Conservation (phyloP, 1,139 yeast genomes). For the Kluyveromyces marxianus region DNA sequence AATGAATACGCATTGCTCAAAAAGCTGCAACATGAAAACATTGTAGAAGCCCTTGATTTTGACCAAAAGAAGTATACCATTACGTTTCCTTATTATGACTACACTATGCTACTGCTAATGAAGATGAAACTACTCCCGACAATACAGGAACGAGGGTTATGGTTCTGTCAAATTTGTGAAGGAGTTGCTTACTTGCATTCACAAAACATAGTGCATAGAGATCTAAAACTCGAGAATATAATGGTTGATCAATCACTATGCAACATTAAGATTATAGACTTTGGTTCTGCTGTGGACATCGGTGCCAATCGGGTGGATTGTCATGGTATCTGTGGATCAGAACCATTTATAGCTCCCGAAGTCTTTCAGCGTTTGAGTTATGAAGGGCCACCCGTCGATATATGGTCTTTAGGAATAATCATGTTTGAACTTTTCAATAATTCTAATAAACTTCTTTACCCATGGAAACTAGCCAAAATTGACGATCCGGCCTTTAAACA, state of each 20-base stretch:
- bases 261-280: slow-evolving; percentile 9
- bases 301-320: slow-evolving; percentile 3
- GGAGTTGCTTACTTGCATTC: slow-evolving; percentile 8
- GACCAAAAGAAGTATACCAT: slow-evolving; percentile 2
- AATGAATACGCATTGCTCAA: slow-evolving; percentile 5
- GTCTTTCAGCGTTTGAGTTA: slow-evolving; percentile 5
- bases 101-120: slow-evolving; percentile 4
- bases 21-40: not conserved
- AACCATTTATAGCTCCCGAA: slow-evolving; percentile 11
- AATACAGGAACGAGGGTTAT: slow-evolving; percentile 7
- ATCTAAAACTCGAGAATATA: slow-evolving; percentile 9
- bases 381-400: slow-evolving; percentile 8
- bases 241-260: slow-evolving; percentile 8
- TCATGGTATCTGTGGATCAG: slow-evolving; percentile 10
- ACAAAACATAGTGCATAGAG: slow-evolving; percentile 8
- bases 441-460: slow-evolving; percentile 5
- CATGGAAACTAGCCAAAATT: slow-evolving; percentile 8
- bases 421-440: slow-evolving; percentile 10
- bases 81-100: slow-evolving; percentile 5
- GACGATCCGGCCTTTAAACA: slow-evolving; percentile 2
- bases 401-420: slow-evolving; percentile 11
- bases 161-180: slow-evolving; percentile 7
- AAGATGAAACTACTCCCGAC: slow-evolving; percentile 5
- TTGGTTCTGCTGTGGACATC: slow-evolving; percentile 8
- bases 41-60: slow-evolving; percentile 5